A percentile compares a stretch with the other conserved stretches of the same genome.
Evolutionary conservation across 2,329 filamentous ascomycete species (phyloP).

Genomic region (Colletotrichum siamense): DNA sequence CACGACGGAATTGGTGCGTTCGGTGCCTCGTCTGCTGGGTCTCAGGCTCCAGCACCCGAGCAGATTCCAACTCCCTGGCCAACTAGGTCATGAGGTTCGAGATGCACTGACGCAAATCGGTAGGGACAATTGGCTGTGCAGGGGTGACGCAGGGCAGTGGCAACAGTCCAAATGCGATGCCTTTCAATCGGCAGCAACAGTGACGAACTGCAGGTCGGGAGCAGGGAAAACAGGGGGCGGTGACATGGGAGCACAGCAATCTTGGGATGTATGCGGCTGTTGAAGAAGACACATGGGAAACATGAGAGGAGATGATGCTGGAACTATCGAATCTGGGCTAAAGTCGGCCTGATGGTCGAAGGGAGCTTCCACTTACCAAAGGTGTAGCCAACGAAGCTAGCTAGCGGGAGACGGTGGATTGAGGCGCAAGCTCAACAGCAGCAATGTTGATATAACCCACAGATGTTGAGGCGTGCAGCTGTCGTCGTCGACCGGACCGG

Average conservation of each 20-base stretch:
- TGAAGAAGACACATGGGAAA: neutral
- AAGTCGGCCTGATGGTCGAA: neutral
- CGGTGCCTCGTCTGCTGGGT: neutral
- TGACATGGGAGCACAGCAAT: neutral
- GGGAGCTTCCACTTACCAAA: slow-evolving; percentile 7
- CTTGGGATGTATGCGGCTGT: neutral
- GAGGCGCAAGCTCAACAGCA: slow-evolving; percentile 2
- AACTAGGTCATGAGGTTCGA: neutral
- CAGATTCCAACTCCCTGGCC: neutral
- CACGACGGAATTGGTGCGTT: neutral
- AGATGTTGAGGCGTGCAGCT: neutral
- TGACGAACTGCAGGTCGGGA: neutral
- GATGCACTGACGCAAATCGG: neutral
- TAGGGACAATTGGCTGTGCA: neutral
- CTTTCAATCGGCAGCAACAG: neutral
- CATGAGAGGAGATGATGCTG: neutral
- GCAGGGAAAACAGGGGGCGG: neutral
- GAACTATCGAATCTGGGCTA: neutral
- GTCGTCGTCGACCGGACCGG: neutral
- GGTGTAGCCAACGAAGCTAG: neutral
- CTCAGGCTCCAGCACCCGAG: neutral
- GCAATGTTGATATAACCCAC: neutral
- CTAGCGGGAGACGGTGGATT: slow-evolving; percentile 5
- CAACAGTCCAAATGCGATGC: neutral
- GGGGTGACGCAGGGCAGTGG: neutral